Evolutionary conservation across 1,139 yeast species (phyloP).

Genomic region (Eremothecium coryli): DNA sequence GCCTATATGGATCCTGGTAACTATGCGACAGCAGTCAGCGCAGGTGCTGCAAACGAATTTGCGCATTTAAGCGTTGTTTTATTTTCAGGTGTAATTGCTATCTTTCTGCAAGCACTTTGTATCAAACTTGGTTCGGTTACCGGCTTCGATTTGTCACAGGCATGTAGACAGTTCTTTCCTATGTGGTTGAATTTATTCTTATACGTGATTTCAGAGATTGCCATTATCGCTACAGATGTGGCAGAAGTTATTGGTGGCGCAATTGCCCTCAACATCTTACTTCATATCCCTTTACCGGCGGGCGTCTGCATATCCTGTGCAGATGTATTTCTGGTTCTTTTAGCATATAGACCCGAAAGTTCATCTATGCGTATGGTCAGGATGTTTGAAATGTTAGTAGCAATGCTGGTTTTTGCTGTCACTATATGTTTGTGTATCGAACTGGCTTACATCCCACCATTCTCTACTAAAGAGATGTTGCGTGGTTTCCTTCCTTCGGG

Average conservation of each 20-base stretch:
- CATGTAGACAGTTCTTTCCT: constrained; percentile 57
- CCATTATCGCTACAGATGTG: constrained; percentile 75
- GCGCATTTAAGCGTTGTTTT: constrained; percentile 59
- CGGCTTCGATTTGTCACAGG: constrained; percentile 65
- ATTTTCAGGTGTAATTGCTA: constrained; percentile 61
- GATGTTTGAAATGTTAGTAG: constrained; percentile 58
- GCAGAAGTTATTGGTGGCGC: constrained; percentile 90
- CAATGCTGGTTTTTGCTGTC: constrained; percentile 56
- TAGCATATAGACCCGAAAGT: constrained; percentile 67
- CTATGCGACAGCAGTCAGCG: constrained; percentile 69
- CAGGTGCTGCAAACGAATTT: constrained; percentile 62
- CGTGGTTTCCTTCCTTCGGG: constrained; percentile 65
- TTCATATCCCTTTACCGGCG: constrained; percentile 64
- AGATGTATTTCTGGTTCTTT: constrained; percentile 63
- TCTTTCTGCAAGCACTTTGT: constrained; percentile 63
- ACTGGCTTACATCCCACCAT: constrained; percentile 45
- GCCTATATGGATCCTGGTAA: constrained; percentile 86
- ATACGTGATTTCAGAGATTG: constrained; percentile 67
- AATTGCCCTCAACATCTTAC: constrained; percentile 62
- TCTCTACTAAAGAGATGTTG: constrained; percentile 45
- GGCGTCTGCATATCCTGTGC: constrained; percentile 65
- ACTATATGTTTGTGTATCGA: constrained; percentile 66
- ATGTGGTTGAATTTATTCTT: constrained; percentile 45
- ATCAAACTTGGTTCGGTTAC: constrained; percentile 74
- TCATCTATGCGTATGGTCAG: constrained; percentile 55